A percentile compares a stretch with the other conserved stretches of the same genome.
phyloP scores from a whole-genome alignment of 768 basidiomycete species.

The Boletus coccyginus region DNA sequence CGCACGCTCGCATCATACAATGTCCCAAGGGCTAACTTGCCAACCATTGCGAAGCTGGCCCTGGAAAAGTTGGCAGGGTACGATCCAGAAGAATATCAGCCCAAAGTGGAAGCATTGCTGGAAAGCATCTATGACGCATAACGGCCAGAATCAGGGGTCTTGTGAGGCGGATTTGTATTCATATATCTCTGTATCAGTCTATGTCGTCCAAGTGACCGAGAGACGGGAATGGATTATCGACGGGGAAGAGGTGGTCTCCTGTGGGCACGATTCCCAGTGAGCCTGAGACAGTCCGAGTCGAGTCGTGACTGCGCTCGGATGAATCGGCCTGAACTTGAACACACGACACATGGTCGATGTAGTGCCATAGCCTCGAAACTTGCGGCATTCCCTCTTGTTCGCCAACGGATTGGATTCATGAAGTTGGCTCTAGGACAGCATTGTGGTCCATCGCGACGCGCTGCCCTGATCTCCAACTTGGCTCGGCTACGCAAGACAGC shows the following conservation, averaged over 20 bases:
- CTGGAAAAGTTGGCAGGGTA: slow-evolving; percentile 17
- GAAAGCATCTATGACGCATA: slow-evolving; percentile 40
- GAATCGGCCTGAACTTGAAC: neutral
- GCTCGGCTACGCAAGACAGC: slow-evolving; percentile 6
- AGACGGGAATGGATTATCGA: neutral
- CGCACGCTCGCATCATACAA: slow-evolving; percentile 58
- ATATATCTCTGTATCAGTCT: neutral
- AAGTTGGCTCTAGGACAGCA: slow-evolving; percentile 9
- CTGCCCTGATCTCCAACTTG: slow-evolving; percentile 12
- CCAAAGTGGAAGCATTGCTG: slow-evolving; percentile 48
- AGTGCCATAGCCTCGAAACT: slow-evolving; percentile 3
- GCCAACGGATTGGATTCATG: slow-evolving; percentile 12
- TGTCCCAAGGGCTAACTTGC: slow-evolving; percentile 56
- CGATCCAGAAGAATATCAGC: slow-evolving; percentile 32
- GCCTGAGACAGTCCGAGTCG: no score
- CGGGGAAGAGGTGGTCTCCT: neutral
- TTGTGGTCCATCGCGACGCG: slow-evolving; percentile 11
- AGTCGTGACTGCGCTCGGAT: neutral
- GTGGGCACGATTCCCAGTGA: neutral
- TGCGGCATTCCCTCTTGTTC: neutral
- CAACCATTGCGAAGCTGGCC: slow-evolving; percentile 44
- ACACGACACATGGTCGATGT: slow-evolving; percentile 5
- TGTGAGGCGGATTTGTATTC: neutral
- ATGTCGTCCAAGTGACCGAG: neutral
- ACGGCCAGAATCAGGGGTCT: neutral